phyloP scores from a whole-genome alignment of 768 basidiomycete species.

The Auricularia cornea region DNA sequence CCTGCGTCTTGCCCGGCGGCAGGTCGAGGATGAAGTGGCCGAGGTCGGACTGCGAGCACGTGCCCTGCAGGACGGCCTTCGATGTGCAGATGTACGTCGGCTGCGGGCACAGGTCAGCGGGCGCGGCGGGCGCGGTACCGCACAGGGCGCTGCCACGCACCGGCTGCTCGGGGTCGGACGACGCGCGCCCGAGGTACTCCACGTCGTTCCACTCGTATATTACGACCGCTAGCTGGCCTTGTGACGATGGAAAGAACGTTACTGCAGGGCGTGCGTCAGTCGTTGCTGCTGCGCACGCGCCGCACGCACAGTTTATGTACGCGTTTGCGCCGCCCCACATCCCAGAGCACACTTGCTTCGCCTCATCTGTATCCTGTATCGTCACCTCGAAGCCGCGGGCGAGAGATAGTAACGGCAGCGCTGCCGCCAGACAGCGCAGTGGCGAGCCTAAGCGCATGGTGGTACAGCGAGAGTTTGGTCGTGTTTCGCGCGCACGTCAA shows the following conservation, averaged over 20 bases:
- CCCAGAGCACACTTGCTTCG: slow-evolving; percentile 87
- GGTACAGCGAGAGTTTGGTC: too few species aligned
- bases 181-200: slow-evolving; percentile 67
- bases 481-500: too few species aligned
- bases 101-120: slow-evolving; percentile 39
- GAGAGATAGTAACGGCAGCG: slow-evolving; percentile 1
- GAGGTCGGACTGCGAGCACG: slow-evolving; percentile 60
- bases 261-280: slow-evolving; percentile 28
- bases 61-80: slow-evolving; percentile 58
- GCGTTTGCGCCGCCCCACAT: slow-evolving; percentile 82
- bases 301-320: slow-evolving; percentile 67
- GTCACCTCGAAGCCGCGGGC: slow-evolving; percentile 49
- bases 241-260: slow-evolving; percentile 66
- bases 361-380: slow-evolving; percentile 69
- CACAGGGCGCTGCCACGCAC: too few species aligned
- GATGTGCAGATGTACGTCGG: slow-evolving; percentile 93
- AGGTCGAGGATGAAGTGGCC: slow-evolving; percentile 87
- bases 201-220: slow-evolving; percentile 95
- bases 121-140: neutral
- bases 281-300: neutral
- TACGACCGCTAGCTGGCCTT: slow-evolving; percentile 87
- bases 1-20: slow-evolving; percentile 49
- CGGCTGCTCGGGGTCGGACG: slow-evolving; percentile 42
- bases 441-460: neutral
- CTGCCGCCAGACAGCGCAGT: neutral